These are phyloP conservation scores for Leucogyrophana mollusca DNA, from an alignment of 768 basidiomycete species.

Conservation along the genomic window DNA sequence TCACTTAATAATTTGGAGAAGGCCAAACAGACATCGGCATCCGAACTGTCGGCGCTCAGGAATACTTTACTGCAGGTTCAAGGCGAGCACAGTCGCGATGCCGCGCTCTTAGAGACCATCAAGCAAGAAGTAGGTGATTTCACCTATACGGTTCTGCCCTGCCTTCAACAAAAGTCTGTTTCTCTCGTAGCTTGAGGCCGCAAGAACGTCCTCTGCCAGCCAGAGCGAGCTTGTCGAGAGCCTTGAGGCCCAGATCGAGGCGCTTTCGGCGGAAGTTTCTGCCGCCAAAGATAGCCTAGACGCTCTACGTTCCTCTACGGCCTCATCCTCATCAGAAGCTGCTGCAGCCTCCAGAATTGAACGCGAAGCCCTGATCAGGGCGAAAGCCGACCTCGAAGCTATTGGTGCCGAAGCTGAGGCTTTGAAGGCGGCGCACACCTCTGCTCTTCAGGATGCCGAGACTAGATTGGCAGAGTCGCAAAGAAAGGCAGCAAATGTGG, in stretches of 20 bases:
- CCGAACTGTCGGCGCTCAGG: conserved; percentile 43
- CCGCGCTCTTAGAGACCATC: conserved; percentile 37
- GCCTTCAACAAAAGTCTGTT: conserved; percentile 4
- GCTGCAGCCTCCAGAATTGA: conserved; percentile 56
- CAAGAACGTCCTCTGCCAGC: conserved; percentile 37
- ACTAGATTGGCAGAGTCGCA: conserved; percentile 47
- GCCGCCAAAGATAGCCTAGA: conserved; percentile 54
- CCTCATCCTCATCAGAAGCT: conserved; percentile 40
- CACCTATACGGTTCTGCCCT: not conserved
- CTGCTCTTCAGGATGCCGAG: conserved; percentile 46
- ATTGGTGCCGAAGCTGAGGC: conserved; percentile 50
- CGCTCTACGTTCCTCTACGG: conserved; percentile 44
- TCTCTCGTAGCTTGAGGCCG: conserved; percentile 46
- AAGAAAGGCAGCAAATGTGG: conserved; percentile 40
- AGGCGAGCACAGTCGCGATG: conserved; percentile 21
- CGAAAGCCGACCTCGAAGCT: conserved; percentile 58
- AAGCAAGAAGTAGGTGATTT: conserved; percentile 49
- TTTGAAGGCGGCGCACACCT: conserved; percentile 49
- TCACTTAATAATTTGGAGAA: conserved; percentile 46
- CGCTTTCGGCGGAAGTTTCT: conserved; percentile 49
- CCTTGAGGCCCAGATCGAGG: conserved; percentile 50
- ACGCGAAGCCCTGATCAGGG: conserved; percentile 61
- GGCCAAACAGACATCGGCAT: conserved; percentile 48
- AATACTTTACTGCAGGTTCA: conserved; percentile 39
- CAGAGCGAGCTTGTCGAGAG: conserved; percentile 46